Evolutionary conservation across 805 yeast species (phyloP).

Genomic region (Millerago galiae): DNA sequence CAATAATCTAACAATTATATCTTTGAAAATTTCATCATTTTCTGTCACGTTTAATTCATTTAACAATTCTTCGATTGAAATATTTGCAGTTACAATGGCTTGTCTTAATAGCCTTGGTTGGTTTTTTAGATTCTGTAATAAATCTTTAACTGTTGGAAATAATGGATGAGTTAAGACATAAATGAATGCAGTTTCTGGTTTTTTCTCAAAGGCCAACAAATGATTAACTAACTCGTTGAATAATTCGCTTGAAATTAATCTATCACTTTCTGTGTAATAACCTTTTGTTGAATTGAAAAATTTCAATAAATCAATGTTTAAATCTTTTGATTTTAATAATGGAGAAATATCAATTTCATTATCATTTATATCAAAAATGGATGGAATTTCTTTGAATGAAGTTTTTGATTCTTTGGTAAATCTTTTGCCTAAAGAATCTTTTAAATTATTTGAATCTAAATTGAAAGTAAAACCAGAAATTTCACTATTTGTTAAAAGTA

Average conservation of each 20-base stretch:
- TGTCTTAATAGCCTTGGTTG: conserved; percentile 69
- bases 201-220: neutral
- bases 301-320: conserved; percentile 27
- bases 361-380: conserved; percentile 22
- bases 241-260: conserved; percentile 45
- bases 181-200: conserved; percentile 46
- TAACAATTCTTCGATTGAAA: conserved; percentile 59
- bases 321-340: conserved; percentile 23
- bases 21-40: conserved; percentile 60
- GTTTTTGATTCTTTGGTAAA: neutral
- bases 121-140: conserved; percentile 46
- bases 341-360: conserved; percentile 12
- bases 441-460: conserved; percentile 61
- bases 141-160: conserved; percentile 60
- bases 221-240: neutral
- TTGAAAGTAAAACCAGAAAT: conserved; percentile 35
- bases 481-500: conserved; percentile 16
- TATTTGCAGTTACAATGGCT: conserved; percentile 71
- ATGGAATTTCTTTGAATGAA: conserved; percentile 15
- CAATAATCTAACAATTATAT: conserved; percentile 57
- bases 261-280: conserved; percentile 60
- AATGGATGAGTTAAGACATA: conserved; percentile 84
- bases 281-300: conserved; percentile 31
- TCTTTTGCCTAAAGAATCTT: conserved; percentile 66
- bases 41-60: conserved; percentile 49